Conservation (phyloP, 805 yeast species). For the Clavispora vitiphila region DNA sequence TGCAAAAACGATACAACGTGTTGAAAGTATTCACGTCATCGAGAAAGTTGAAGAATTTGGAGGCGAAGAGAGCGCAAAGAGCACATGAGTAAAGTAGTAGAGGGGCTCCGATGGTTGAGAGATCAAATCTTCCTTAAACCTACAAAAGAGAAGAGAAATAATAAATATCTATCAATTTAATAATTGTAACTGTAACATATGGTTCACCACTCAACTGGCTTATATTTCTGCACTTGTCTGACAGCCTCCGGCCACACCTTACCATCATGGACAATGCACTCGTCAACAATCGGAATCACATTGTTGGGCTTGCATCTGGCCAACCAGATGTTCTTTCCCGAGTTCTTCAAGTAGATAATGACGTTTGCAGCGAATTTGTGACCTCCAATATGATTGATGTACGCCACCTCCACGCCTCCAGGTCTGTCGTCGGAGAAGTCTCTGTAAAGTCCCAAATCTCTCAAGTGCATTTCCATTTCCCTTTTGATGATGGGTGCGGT, state of each 20-base stretch:
- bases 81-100: neutral
- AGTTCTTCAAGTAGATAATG: slow-evolving; percentile 56
- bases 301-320: slow-evolving; percentile 81
- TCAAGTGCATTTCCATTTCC: slow-evolving; percentile 66
- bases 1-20: slow-evolving; percentile 49
- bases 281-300: slow-evolving; percentile 67
- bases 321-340: slow-evolving; percentile 81
- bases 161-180: too few relatives aligned
- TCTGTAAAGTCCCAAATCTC: slow-evolving; percentile 68
- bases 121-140: too few relatives aligned
- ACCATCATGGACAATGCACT: slow-evolving; percentile 64
- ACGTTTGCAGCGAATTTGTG: slow-evolving; percentile 93
- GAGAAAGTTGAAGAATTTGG: neutral
- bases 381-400: slow-evolving; percentile 88
- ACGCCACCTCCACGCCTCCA: slow-evolving; percentile 68
- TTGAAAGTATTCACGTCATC: slow-evolving; percentile 19
- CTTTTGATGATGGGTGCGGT: slow-evolving; percentile 88
- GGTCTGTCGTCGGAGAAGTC: slow-evolving; percentile 73
- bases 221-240: slow-evolving; percentile 53
- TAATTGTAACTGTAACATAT: too few relatives aligned
- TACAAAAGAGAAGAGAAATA: too few relatives aligned
- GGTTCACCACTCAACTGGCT: slow-evolving; percentile 48
- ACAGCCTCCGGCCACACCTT: slow-evolving; percentile 68
- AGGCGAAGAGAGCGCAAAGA: neutral
- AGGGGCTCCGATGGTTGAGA: too few relatives aligned